Conservation (phyloP, 306 rosid genomes). For the Alnus rubra region DNA sequence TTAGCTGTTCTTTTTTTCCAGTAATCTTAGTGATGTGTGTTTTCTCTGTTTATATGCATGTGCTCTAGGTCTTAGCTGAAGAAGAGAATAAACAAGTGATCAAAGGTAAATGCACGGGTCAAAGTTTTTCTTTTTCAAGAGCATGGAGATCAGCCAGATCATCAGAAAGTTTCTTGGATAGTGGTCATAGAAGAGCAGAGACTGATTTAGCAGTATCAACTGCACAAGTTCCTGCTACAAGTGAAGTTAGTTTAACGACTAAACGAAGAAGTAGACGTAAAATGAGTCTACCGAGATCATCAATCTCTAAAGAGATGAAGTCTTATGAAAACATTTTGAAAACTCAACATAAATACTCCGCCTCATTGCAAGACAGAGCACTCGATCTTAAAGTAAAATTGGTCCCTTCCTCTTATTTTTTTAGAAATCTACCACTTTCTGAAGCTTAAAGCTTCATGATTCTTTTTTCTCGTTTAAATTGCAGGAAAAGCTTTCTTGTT, state of each 20-base stretch:
- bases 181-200: slow-evolving; percentile 41
- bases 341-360: slow-evolving; percentile 44
- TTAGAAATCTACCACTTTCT: slow-evolving; percentile 1
- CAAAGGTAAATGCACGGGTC: slow-evolving; percentile 57
- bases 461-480: slow-evolving; percentile 28
- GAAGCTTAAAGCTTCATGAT: slow-evolving; percentile 20
- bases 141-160: slow-evolving; percentile 52
- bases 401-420: slow-evolving; percentile 10
- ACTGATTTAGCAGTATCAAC: slow-evolving; percentile 39
- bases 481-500: slow-evolving; percentile 76
- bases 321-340: slow-evolving; percentile 43
- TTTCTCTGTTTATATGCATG: slow-evolving; percentile 22
- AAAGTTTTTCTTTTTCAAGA: slow-evolving; percentile 44
- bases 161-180: slow-evolving; percentile 47
- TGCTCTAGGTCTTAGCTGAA: slow-evolving; percentile 51
- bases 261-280: slow-evolving; percentile 66
- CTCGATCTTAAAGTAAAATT: slow-evolving; percentile 43
- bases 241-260: slow-evolving; percentile 45
- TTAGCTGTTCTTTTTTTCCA: background rate
- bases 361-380: slow-evolving; percentile 30
- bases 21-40: background rate
- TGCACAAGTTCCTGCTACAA: slow-evolving; percentile 44
- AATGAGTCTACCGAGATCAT: slow-evolving; percentile 43
- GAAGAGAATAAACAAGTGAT: slow-evolving; percentile 49
- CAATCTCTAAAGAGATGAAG: slow-evolving; percentile 41